phyloP scores from a whole-genome alignment of 225 moss, liverwort and hornwort species.

The Pseudisothecium myosuroides region DNA sequence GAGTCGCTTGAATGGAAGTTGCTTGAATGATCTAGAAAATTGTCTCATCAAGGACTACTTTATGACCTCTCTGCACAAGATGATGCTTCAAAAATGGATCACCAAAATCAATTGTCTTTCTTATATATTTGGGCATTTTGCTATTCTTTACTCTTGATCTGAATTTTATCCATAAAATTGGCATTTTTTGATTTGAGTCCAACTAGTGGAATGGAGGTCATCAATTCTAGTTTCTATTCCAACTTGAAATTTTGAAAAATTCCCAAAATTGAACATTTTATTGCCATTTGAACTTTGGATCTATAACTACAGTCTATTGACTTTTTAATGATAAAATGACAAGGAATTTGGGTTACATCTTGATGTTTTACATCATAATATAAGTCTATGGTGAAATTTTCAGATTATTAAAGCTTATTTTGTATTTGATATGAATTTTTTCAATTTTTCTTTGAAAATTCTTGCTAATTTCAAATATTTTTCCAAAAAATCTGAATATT shows the following conservation, averaged over 20 bases:
- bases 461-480: background rate
- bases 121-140: background rate
- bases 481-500: background rate
- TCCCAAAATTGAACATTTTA: background rate
- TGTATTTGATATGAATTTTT: background rate
- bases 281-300: accelerated
- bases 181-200: background rate
- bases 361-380: background rate
- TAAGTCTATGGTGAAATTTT: background rate
- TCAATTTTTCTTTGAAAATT: background rate
- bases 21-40: background rate
- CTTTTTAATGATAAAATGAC: background rate
- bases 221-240: background rate
- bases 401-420: background rate
- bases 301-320: background rate
- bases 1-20: too few relatives aligned
- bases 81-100: background rate
- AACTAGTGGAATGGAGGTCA: background rate
- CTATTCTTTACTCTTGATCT: background rate
- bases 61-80: background rate
- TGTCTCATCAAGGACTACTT: too few relatives aligned
- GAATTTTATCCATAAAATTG: background rate
- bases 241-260: background rate
- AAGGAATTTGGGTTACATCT: background rate
- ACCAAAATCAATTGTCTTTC: background rate